These are phyloP conservation scores for Clavulina sp. DNA, from an alignment of 768 basidiomycete species.

Conservation along the genomic window DNA sequence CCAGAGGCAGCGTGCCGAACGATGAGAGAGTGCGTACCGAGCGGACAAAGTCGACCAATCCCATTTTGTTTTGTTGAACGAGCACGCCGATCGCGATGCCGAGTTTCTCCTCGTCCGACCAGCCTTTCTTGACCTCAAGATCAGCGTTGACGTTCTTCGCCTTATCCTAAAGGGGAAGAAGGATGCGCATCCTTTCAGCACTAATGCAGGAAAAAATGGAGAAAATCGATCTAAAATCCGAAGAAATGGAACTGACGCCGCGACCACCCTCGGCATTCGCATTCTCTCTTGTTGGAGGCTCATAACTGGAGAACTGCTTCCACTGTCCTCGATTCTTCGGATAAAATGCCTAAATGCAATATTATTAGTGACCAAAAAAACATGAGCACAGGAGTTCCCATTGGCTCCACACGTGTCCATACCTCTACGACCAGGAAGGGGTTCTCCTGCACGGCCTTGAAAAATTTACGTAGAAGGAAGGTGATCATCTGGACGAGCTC, in stretches of 20 bases:
- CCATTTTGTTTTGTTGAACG: slow-evolving; percentile 41
- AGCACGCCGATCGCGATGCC: slow-evolving; percentile 69
- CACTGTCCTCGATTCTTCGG: slow-evolving; percentile 76
- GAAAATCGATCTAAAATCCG: too few relatives aligned
- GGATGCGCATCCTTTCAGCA: not conserved
- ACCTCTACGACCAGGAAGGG: slow-evolving; percentile 84
- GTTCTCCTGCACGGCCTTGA: slow-evolving; percentile 75
- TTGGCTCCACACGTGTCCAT: not conserved
- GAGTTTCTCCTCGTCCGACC: slow-evolving; percentile 77
- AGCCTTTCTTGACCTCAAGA: slow-evolving; percentile 69
- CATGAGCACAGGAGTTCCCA: not conserved
- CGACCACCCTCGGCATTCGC: slow-evolving; percentile 17
- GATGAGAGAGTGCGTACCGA: not conserved
- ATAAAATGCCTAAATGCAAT: slow-evolving; percentile 49
- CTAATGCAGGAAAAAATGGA: too few relatives aligned
- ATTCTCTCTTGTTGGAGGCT: slow-evolving; percentile 26
- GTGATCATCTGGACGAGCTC: slow-evolving; percentile 74
- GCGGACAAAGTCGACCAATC: slow-evolving; percentile 47
- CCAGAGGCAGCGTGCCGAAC: not conserved
- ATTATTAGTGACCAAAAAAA: not conserved
- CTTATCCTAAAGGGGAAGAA: not conserved
- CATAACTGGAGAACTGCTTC: slow-evolving; percentile 71
- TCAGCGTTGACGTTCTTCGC: slow-evolving; percentile 31
- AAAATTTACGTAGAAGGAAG: slow-evolving; percentile 81
- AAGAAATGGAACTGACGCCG: too few relatives aligned